Base-by-base conservation (phyloP, 805 yeast species). In the Starmerella apis region DNA sequence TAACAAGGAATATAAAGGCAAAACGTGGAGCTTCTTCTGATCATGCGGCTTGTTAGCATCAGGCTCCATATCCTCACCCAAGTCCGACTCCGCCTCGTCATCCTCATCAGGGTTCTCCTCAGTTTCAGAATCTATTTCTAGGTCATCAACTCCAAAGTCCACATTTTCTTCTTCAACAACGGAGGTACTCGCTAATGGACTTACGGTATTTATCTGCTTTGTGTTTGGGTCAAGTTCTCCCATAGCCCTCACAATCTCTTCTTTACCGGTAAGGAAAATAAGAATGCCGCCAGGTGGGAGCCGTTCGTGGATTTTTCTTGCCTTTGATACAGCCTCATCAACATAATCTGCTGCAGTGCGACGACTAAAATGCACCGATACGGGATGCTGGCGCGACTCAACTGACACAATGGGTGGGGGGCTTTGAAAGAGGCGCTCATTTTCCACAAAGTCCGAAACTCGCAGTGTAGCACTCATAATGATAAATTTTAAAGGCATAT, bases 391-490 rank as follows among this genome's bases (percentile, higher is more conserved):
- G 65, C 99, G 78, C 0, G 97, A 94, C 47, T 84, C 90, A 13
- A 92, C 87, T 57, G 82, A 82, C 32, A 94, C 68, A 31, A 94
- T 77, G 2, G 98, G 98, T 1, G 98, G 98, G 8, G 67, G 63
- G 0, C 84, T 80, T 0, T 61, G 59, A 61, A 94, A 92, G 28
- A 94, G 69, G 1, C 73, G 67, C 14, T 66, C 63, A 64, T 92
- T 92, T 60, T 87, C 94, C 47, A 95, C 79, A 62, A 92, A 92
- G 65, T 92, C 99, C 14, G 90, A 69, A 0, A 92, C 97, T 59
- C 97, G 74, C 52, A 92, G 73, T 0, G 99, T 92, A 16, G 99
- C 99, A 39, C 97, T 88, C 99, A 92, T 92, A 59, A 92, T 81
- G 24, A 92, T 76, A 51, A 92, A 67, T 64, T 90, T 92, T 52